A percentile compares a stretch with the other conserved stretches of the same genome.
Conservation (phyloP, 768 basidiomycete species). For the Dioszegia aurantiaca region DNA sequence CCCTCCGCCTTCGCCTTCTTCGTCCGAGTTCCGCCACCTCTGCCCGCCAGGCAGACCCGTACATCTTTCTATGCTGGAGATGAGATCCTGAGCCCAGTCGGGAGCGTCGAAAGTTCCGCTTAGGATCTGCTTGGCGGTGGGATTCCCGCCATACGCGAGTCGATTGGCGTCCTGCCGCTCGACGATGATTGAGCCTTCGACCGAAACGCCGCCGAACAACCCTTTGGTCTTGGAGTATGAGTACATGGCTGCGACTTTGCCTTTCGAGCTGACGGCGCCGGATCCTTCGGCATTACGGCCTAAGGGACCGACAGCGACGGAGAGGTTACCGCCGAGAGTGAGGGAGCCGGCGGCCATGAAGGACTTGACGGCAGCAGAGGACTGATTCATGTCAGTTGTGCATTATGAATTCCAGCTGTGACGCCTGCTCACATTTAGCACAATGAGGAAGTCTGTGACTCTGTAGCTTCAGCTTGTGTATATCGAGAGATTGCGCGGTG, state of each 20-base stretch:
- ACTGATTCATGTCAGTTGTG: slow-evolving; percentile 55
- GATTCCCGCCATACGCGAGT: slow-evolving; percentile 68
- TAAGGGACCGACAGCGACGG: slow-evolving; percentile 77
- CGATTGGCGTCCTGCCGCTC: slow-evolving; percentile 91
- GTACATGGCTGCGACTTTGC: slow-evolving; percentile 88
- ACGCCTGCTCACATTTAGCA: slow-evolving; percentile 62
- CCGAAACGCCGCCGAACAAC: slow-evolving; percentile 84
- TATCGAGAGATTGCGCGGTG: not conserved
- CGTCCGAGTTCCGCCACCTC: slow-evolving; percentile 61
- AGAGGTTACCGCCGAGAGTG: slow-evolving; percentile 85
- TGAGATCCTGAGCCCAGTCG: slow-evolving; percentile 71
- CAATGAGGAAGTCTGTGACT: slow-evolving; percentile 85
- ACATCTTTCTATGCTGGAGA: slow-evolving; percentile 65
- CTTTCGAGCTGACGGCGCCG: slow-evolving; percentile 76
- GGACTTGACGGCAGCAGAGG: slow-evolving; percentile 57
- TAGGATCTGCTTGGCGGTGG: slow-evolving; percentile 74
- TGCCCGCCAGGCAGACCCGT: slow-evolving; percentile 64
- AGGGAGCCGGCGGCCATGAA: slow-evolving; percentile 95
- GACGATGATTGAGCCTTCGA: slow-evolving; percentile 78
- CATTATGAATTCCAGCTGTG: not conserved
- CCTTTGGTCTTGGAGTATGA: slow-evolving; percentile 73
- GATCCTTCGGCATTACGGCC: slow-evolving; percentile 88
- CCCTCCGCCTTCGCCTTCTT: slow-evolving; percentile 32
- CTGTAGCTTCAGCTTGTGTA: slow-evolving; percentile 53
- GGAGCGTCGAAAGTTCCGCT: slow-evolving; percentile 72